Evolutionary conservation across 441 rosid genomes (phyloP).

Genomic region (Pelargonium australe): DNA sequence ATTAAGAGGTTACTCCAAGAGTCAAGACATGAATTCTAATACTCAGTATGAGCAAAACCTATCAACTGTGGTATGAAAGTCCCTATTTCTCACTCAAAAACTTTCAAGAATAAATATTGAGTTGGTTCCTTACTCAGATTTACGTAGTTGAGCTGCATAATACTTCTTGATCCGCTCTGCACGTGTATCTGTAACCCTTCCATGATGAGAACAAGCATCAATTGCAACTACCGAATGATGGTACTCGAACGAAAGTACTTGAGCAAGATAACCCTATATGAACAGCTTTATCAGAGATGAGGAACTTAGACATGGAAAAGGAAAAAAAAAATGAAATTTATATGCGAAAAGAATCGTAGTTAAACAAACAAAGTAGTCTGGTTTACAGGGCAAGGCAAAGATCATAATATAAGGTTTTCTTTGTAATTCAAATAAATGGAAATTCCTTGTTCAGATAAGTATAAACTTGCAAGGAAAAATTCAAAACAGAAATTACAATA

Average conservation of each 20-base stretch:
- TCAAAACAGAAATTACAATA: not conserved
- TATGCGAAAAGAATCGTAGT: not conserved
- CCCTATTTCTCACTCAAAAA: not conserved
- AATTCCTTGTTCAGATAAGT: not conserved
- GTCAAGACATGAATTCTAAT: not conserved
- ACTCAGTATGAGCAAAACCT: not conserved
- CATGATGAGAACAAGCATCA: conserved; percentile 85
- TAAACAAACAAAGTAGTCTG: not conserved
- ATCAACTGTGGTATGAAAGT: not conserved
- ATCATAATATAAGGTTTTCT: not conserved
- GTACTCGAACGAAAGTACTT: conserved; percentile 81
- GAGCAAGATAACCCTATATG: conserved; percentile 79
- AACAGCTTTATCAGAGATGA: conserved; percentile 21
- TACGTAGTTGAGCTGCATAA: conserved; percentile 59
- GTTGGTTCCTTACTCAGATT: conserved; percentile 51
- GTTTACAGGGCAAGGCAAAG: not conserved
- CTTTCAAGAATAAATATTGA: not conserved
- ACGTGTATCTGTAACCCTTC: conserved; percentile 67
- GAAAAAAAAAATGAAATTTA: conserved; percentile 3
- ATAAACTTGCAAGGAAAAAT: not conserved
- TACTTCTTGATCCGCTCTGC: conserved; percentile 77
- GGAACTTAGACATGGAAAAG: conserved; percentile 1
- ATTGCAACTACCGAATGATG: conserved; percentile 71
- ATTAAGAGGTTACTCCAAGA: not conserved
- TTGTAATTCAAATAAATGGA: not conserved